phyloP scores from a whole-genome alignment of 495 filamentous ascomycete species.

The Tuber umbilicatum region DNA sequence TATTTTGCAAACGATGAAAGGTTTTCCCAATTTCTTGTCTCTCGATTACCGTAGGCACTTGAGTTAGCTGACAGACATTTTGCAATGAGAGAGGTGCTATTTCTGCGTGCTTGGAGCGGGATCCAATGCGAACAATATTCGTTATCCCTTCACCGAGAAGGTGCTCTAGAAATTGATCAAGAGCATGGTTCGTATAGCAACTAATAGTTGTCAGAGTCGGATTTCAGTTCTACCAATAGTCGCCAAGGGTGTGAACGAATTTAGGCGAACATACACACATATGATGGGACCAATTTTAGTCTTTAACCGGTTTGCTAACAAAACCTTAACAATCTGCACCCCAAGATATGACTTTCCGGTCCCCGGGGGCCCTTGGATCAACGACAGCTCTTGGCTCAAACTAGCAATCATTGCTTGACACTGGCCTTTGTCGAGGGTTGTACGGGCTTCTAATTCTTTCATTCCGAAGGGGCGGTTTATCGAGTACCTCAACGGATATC shows the following conservation, averaged over 20 bases:
- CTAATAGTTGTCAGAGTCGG: conserved; percentile 1
- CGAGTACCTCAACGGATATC: conserved; percentile 22
- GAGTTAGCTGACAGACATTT: conserved; percentile 37
- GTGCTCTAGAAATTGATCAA: conserved; percentile 67
- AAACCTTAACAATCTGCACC: conserved; percentile 52
- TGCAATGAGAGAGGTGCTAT: conserved; percentile 50
- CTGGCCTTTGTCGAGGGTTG: conserved; percentile 44
- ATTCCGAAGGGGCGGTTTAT: conserved; percentile 12
- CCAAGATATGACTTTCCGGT: conserved; percentile 57
- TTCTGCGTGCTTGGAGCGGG: conserved; percentile 56
- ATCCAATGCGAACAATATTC: conserved; percentile 64
- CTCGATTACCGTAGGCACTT: conserved; percentile 46
- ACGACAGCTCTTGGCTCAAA: conserved; percentile 52
- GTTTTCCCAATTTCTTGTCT: conserved; percentile 39
- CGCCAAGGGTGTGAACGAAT: conserved; percentile 37
- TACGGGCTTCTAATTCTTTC: conserved; percentile 18
- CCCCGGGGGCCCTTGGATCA: conserved; percentile 77
- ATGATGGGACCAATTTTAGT: conserved; percentile 58
- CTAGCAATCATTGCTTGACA: conserved; percentile 52
- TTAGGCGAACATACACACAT: conserved; percentile 41
- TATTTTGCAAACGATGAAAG: conserved; percentile 42
- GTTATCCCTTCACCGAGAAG: conserved; percentile 51
- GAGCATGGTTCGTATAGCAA: conserved; percentile 67
- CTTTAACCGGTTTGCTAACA: conserved; percentile 53
- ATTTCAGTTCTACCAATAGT: not conserved